Percentiles rank a stretch among this genome's conserved stretches.
phyloP scores from a whole-genome alignment of 129 eudicot species.

The Pseudognaphalium luteoalbum region DNA sequence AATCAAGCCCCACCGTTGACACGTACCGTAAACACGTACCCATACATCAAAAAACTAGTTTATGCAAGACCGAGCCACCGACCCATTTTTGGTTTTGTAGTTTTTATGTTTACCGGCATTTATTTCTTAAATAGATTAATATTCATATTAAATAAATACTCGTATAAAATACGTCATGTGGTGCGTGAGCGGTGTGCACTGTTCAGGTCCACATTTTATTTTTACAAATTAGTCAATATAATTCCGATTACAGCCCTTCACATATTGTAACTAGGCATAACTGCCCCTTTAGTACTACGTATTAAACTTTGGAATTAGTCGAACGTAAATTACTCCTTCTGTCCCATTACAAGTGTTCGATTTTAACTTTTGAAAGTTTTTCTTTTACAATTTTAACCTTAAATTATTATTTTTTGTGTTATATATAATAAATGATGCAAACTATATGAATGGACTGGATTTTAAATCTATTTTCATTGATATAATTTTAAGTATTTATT shows the following conservation, averaged over 20 bases:
- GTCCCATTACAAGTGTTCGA: no score
- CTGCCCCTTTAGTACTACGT: background rate
- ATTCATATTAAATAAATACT: no score
- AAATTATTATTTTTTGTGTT: no score
- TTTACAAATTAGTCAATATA: background rate
- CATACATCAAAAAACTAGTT: background rate
- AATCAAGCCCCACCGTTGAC: conserved; percentile 9
- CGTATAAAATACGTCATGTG: conserved; percentile 10
- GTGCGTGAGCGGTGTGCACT: conserved; percentile 19
- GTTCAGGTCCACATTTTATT: background rate
- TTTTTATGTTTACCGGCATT: background rate
- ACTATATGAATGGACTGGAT: no score
- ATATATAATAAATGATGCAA: no score
- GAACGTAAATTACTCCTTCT: no score
- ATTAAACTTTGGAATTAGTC: no score
- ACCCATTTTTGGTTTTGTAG: background rate
- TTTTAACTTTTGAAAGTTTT: no score
- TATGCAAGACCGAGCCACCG: conserved; percentile 5
- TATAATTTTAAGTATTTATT: no score
- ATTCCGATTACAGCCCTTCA: background rate
- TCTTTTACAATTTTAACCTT: no score
- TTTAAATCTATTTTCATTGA: no score
- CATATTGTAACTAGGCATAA: background rate
- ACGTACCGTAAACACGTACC: background rate
- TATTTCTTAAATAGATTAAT: no score